A percentile compares a stretch with the other conserved stretches of the same genome.
Conservation (phyloP, 1,284 basidiomycete species). For the Ganoderma lucidum region DNA sequence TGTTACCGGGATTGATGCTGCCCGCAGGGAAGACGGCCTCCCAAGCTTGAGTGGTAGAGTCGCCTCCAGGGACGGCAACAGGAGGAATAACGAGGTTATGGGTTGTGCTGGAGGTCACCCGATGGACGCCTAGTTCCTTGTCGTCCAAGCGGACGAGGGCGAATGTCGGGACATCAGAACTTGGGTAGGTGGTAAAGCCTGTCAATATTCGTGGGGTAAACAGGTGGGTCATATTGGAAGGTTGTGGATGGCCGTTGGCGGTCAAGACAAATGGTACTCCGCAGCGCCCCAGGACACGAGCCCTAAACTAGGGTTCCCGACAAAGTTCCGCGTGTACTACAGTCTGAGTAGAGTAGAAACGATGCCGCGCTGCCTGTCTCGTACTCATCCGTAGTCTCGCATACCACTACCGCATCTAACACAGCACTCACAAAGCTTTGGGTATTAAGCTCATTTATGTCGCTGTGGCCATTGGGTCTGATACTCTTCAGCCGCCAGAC, state of each 20-base stretch:
- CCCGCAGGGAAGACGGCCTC: slow-evolving; percentile 67
- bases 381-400: no score
- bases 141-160: slow-evolving; percentile 44
- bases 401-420: no score
- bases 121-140: slow-evolving; percentile 55
- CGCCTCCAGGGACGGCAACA: slow-evolving; percentile 31
- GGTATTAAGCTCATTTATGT: no score
- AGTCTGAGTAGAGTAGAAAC: no score
- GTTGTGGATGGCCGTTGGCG: background rate
- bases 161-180: slow-evolving; percentile 17
- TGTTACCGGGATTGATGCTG: slow-evolving; percentile 62
- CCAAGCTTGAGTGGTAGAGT: slow-evolving; percentile 53
- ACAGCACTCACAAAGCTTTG: no score
- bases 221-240: slow-evolving; percentile 22
- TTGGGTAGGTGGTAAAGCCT: slow-evolving; percentile 36
- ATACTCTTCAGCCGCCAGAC: no score
- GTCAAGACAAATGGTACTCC: background rate
- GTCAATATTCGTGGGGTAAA: slow-evolving; percentile 25
- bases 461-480: no score
- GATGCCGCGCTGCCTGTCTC: no score
- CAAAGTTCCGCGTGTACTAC: no score
- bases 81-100: slow-evolving; percentile 51
- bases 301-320: background rate
- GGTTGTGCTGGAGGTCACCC: slow-evolving; percentile 48
- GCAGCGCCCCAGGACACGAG: no score